These are phyloP conservation scores for Starmerella asiatica DNA, from an alignment of 805 yeast species.

Conservation along the genomic window DNA sequence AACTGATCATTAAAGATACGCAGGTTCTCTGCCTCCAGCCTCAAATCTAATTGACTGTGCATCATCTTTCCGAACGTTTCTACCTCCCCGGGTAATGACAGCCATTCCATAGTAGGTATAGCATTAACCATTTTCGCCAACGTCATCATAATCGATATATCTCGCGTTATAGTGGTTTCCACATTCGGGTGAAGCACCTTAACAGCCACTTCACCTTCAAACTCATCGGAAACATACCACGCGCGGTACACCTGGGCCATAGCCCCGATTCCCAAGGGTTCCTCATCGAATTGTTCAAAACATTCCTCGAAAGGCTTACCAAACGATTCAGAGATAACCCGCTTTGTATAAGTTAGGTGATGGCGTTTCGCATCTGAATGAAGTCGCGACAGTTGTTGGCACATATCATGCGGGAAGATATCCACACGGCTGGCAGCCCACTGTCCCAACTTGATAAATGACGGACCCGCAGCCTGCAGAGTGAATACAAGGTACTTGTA, in stretches of 20 bases:
- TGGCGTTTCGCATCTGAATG: conserved; percentile 81
- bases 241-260: conserved; percentile 91
- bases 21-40: conserved; percentile 79
- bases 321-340: conserved; percentile 47
- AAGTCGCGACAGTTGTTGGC: conserved; percentile 58
- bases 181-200: conserved; percentile 89
- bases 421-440: conserved; percentile 99
- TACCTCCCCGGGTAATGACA: conserved; percentile 87
- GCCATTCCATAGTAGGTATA: conserved; percentile 96
- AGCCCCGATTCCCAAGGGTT: conserved; percentile 93
- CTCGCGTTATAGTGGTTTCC: conserved; percentile 57
- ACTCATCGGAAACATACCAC: conserved; percentile 33
- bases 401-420: conserved; percentile 66
- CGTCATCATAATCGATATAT: conserved; percentile 66
- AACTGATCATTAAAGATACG: conserved; percentile 60
- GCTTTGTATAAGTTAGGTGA: conserved; percentile 45
- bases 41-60: conserved; percentile 75
- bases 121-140: conserved; percentile 58
- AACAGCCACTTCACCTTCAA: conserved; percentile 51
- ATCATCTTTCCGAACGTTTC: conserved; percentile 73
- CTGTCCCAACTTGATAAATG: conserved; percentile 70
- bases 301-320: conserved; percentile 52
- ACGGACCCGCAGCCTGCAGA: conserved; percentile 81
- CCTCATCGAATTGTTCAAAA: conserved; percentile 61
- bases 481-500: conserved; percentile 47